Percentiles rank a stretch among this genome's conserved stretches.
Evolutionary conservation across 164 flowering plant species (phyloP).

Genomic region (Platanus orientalis): DNA sequence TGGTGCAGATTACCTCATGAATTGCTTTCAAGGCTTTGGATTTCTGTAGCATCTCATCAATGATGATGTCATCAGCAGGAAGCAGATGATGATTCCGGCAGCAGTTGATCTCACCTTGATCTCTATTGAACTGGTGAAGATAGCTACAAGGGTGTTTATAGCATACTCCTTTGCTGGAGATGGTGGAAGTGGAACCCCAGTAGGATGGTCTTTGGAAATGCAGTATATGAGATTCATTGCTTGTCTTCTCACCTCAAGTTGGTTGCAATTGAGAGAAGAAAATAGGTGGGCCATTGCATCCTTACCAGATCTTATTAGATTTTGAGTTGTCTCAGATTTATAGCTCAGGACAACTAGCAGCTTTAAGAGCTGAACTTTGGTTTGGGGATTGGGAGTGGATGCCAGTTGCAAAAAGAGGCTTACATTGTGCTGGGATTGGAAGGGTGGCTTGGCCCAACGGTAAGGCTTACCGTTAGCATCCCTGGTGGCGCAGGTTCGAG

Average conservation of each 20-base stretch:
- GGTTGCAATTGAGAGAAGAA: conserved; percentile 8
- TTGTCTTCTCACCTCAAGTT: conserved; percentile 5
- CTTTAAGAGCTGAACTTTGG: conserved; percentile 8
- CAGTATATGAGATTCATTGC: conserved; percentile 23
- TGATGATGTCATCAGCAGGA: conserved; percentile 15
- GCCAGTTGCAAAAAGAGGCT: conserved; percentile 10
- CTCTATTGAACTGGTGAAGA: conserved; percentile 19
- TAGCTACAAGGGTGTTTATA: conserved; percentile 18
- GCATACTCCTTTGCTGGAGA: conserved; percentile 17
- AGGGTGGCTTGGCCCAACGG: too few species aligned
- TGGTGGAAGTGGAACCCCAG: conserved; percentile 22
- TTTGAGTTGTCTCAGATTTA: conserved; percentile 16
- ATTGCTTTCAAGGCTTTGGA: conserved; percentile 26
- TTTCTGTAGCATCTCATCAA: conserved; percentile 19
- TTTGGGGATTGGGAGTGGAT: conserved; percentile 5
- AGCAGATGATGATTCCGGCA: conserved; percentile 24
- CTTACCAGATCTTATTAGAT: conserved; percentile 8
- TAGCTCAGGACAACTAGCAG: conserved; percentile 15
- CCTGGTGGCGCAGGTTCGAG: too few species aligned
- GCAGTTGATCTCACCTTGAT: conserved; percentile 17
- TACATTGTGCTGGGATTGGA: conserved; percentile 17
- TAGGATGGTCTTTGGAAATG: conserved; percentile 16
- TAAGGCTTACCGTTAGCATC: too few species aligned
- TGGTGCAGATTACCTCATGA: conserved; percentile 17
- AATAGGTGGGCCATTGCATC: conserved; percentile 12